A percentile compares a stretch with the other conserved stretches of the same genome.
These are phyloP conservation scores for Ogataea salicorniae DNA, from an alignment of 805 yeast species.

Conservation along the genomic window DNA sequence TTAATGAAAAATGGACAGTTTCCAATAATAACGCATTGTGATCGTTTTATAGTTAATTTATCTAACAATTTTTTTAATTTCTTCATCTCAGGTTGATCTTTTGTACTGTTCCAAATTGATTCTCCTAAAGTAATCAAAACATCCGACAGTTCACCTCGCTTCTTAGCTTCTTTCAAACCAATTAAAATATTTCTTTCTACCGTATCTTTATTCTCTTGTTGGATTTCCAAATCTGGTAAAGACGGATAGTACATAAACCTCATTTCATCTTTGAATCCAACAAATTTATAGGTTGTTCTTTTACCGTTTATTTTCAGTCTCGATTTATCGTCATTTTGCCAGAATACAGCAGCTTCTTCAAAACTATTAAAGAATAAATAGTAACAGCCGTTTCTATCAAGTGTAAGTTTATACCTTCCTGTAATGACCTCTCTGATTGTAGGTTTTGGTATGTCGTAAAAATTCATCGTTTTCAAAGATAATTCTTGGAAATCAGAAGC, in stretches of 20 bases:
- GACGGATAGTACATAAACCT: slow-evolving; percentile 16
- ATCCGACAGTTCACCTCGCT: neutral
- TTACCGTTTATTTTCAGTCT: slow-evolving; percentile 46
- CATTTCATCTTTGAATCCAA: slow-evolving; percentile 23
- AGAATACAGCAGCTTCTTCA: slow-evolving; percentile 47
- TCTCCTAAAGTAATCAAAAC: slow-evolving; percentile 4
- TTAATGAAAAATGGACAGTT: slow-evolving; percentile 44
- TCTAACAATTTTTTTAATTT: neutral
- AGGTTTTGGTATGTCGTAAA: slow-evolving; percentile 8
- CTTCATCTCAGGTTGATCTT: neutral
- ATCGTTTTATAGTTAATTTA: slow-evolving; percentile 18
- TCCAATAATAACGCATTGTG: slow-evolving; percentile 35
- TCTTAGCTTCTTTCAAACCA: neutral
- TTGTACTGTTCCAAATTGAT: slow-evolving; percentile 9
- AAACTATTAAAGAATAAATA: slow-evolving; percentile 46
- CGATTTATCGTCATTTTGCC: slow-evolving; percentile 36
- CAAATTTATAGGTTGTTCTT: slow-evolving; percentile 42
- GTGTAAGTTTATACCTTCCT: slow-evolving; percentile 41
- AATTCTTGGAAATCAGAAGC: slow-evolving; percentile 36
- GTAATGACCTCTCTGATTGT: slow-evolving; percentile 38
- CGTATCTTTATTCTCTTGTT: slow-evolving; percentile 4
- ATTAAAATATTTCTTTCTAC: no score
- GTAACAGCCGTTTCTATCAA: slow-evolving; percentile 44
- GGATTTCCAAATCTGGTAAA: slow-evolving; percentile 16
- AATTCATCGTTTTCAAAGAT: slow-evolving; percentile 29